Percentiles rank a stretch among this genome's conserved stretches.
phyloP scores from a whole-genome alignment of 1,284 basidiomycete species.

The Ustilago shanxiensis region DNA sequence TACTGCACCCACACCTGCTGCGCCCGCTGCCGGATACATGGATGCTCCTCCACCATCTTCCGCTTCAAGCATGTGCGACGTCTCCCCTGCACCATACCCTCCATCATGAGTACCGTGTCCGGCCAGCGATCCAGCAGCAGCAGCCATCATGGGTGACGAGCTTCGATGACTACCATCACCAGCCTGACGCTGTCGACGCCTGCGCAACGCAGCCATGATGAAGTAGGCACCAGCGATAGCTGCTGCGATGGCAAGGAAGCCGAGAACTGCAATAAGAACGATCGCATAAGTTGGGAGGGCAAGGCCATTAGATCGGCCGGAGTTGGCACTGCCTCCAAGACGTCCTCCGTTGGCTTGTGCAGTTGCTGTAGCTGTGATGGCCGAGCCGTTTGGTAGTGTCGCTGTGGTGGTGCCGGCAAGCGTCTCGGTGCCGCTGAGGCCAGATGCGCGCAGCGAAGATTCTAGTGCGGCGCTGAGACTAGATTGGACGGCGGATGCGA shows the following conservation, averaged over 20 bases:
- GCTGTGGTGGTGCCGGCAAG: slow-evolving; percentile 55
- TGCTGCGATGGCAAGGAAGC: slow-evolving; percentile 57
- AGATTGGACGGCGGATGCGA: slow-evolving; percentile 50
- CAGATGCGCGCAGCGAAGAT: slow-evolving; percentile 47
- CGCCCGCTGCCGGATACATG: slow-evolving; percentile 6
- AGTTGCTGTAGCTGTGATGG: slow-evolving; percentile 59
- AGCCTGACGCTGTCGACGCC: slow-evolving; percentile 34
- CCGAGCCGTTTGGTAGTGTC: slow-evolving; percentile 57
- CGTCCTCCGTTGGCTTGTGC: slow-evolving; percentile 58
- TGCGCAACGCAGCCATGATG: slow-evolving; percentile 52
- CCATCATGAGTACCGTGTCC: slow-evolving; percentile 28
- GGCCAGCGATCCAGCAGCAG: slow-evolving; percentile 41
- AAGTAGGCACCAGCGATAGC: slow-evolving; percentile 55
- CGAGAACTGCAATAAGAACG: slow-evolving; percentile 62
- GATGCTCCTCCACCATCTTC: slow-evolving; percentile 15
- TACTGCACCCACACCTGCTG: slow-evolving; percentile 20
- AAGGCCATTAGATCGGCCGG: slow-evolving; percentile 35
- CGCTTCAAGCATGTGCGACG: slow-evolving; percentile 46
- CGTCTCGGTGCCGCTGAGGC: slow-evolving; percentile 61
- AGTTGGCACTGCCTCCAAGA: slow-evolving; percentile 26
- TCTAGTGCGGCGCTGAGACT: slow-evolving; percentile 52
- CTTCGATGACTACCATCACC: slow-evolving; percentile 41
- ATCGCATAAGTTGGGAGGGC: slow-evolving; percentile 59
- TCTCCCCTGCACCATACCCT: slow-evolving; percentile 27
- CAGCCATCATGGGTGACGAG: slow-evolving; percentile 57